phyloP scores from a whole-genome alignment of 441 rosid genomes.

The Populus trichocarpa region DNA sequence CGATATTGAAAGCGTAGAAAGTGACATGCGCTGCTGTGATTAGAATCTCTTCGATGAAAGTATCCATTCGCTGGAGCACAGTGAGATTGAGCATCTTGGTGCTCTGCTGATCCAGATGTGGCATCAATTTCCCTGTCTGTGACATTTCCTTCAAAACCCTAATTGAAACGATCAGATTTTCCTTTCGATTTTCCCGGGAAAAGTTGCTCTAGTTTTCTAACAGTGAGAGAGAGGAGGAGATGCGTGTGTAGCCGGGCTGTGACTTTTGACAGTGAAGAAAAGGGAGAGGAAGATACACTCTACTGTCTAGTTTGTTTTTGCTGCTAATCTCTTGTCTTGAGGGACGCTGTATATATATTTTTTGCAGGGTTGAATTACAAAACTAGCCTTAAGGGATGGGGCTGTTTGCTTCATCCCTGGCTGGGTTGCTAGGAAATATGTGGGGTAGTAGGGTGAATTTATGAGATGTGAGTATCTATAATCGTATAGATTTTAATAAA shows the following conservation, averaged over 20 bases:
- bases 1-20: slow-evolving; percentile 74
- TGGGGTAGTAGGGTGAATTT: background rate
- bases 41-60: slow-evolving; percentile 67
- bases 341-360: background rate
- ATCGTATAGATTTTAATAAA: too few relatives aligned
- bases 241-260: background rate
- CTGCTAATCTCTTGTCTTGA: background rate
- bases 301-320: background rate
- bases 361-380: background rate
- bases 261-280: background rate
- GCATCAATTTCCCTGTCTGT: slow-evolving; percentile 66
- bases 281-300: background rate
- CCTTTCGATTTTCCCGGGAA: slow-evolving; percentile 23
- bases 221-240: background rate
- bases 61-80: slow-evolving; percentile 69
- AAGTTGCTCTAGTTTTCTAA: background rate
- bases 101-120: slow-evolving; percentile 72
- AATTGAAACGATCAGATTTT: slow-evolving; percentile 9
- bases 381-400: background rate
- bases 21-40: slow-evolving; percentile 78
- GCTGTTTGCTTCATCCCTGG: background rate
- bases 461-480: background rate
- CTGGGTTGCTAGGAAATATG: background rate
- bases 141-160: slow-evolving; percentile 38
- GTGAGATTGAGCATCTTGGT: slow-evolving; percentile 75